A percentile compares a stretch with the other conserved stretches of the same genome.
Conservation (phyloP, 208 protist genomes). For the Acanthamoeba triangularis region DNA sequence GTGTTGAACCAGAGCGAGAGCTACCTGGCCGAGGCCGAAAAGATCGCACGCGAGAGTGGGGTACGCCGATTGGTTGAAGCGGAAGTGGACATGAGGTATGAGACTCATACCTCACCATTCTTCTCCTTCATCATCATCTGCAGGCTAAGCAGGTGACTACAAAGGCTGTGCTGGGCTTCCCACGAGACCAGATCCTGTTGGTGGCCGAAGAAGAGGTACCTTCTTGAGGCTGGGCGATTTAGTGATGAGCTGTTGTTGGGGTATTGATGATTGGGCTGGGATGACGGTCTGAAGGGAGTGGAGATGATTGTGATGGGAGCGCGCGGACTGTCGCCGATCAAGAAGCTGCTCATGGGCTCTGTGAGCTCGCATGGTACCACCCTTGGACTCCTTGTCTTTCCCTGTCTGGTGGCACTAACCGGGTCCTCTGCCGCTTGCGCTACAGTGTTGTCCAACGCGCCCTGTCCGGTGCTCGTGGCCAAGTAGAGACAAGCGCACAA, state of each 20-base stretch:
- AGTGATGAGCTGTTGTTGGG: not conserved
- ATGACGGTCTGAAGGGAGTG: not conserved
- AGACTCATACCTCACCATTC: no score
- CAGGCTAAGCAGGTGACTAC: not conserved
- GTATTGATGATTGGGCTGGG: not conserved
- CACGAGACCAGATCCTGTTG: not conserved
- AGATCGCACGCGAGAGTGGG: not conserved
- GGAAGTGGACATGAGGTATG: no score
- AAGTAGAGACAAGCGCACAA: not conserved
- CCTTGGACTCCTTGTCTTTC: not conserved
- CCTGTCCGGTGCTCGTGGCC: not conserved
- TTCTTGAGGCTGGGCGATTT: no score
- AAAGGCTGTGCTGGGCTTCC: constrained; percentile 10
- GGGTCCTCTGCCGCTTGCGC: no score
- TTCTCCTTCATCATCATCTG: not conserved
- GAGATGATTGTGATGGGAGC: constrained; percentile 5
- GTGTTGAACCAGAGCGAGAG: not conserved
- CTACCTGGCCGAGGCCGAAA: not conserved
- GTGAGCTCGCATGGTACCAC: constrained; percentile 34
- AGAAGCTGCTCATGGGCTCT: not conserved
- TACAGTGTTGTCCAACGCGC: not conserved
- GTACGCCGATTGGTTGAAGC: not conserved
- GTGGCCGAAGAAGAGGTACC: not conserved
- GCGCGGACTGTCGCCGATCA: constrained; percentile 1
- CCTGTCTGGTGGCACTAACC: not conserved